Conservation (phyloP, 768 basidiomycete species). For the Boletales sp. region DNA sequence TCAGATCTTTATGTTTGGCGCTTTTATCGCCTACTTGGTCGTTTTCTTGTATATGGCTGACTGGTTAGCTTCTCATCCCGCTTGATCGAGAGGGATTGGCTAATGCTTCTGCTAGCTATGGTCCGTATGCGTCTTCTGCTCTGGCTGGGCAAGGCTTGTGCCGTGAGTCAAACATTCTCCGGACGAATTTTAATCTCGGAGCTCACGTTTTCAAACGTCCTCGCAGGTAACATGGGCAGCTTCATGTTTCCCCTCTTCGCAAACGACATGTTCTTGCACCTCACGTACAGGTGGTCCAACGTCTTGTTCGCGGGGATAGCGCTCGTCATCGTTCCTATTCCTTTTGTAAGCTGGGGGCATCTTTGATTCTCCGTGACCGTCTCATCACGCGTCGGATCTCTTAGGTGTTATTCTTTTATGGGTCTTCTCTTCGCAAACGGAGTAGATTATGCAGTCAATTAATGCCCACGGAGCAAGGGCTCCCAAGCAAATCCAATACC, state of each 20-base stretch:
- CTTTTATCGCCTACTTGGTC: constrained; percentile 50
- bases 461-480: constrained; percentile 1
- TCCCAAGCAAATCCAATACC: not conserved
- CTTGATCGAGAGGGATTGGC: not conserved
- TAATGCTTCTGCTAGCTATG: constrained; percentile 35
- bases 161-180: constrained; percentile 33
- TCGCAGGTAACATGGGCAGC: constrained; percentile 46
- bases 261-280: constrained; percentile 48
- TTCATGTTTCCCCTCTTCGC: constrained; percentile 62
- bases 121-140: constrained; percentile 61
- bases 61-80: constrained; percentile 36
- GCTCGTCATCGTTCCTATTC: constrained; percentile 51
- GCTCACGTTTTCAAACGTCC: not conserved
- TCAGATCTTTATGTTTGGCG: constrained; percentile 47
- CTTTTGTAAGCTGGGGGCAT: constrained; percentile 40
- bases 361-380: not conserved
- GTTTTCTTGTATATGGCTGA: constrained; percentile 61
- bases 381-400: not conserved
- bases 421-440: constrained; percentile 24
- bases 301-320: constrained; percentile 52
- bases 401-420: constrained; percentile 31
- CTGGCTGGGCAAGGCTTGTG: constrained; percentile 61
- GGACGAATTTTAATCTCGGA: not conserved
- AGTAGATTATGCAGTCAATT: constrained; percentile 20
- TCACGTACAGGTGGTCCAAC: constrained; percentile 60